Evolutionary conservation across 2,329 filamentous ascomycete species (phyloP).

Genomic region (Aciculosporium take): DNA sequence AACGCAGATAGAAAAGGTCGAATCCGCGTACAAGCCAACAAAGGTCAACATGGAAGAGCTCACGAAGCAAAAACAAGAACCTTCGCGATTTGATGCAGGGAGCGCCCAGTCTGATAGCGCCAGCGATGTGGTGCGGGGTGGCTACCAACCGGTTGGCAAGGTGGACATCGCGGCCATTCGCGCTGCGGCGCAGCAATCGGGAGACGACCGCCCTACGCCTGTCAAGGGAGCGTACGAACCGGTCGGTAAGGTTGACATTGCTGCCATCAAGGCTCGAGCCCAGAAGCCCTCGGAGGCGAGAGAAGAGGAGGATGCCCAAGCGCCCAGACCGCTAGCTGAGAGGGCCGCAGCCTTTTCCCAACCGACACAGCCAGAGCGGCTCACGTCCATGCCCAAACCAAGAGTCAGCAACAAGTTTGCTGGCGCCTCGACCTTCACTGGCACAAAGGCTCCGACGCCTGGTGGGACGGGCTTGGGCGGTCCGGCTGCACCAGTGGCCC

Average conservation of each 20-base stretch:
- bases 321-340: slow-evolving; percentile 55
- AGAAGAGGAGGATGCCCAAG: slow-evolving; percentile 16
- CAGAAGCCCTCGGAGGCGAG: slow-evolving; percentile 45
- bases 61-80: slow-evolving; percentile 54
- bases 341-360: slow-evolving; percentile 58
- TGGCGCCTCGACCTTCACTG: slow-evolving; percentile 55
- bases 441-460: slow-evolving; percentile 80
- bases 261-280: slow-evolving; percentile 73
- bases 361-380: slow-evolving; percentile 50
- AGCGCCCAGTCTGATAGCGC: slow-evolving; percentile 28
- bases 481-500: slow-evolving; percentile 35
- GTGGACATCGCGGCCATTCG: slow-evolving; percentile 93
- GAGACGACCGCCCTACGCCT: slow-evolving; percentile 66
- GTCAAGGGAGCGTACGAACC: slow-evolving; percentile 94
- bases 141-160: slow-evolving; percentile 88
- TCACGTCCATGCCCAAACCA: slow-evolving; percentile 83
- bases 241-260: slow-evolving; percentile 92
- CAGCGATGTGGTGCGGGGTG: slow-evolving; percentile 62
- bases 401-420: slow-evolving; percentile 88
- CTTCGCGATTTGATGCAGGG: slow-evolving; percentile 43
- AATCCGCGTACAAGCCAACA: slow-evolving; percentile 84
- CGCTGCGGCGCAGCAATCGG: slow-evolving; percentile 51
- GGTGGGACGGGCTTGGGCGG: slow-evolving; percentile 50
- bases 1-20: slow-evolving; percentile 79
- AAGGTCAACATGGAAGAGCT: slow-evolving; percentile 89